Evolutionary conservation across 768 basidiomycete species (phyloP), one percentile per base, ranked within the genome.

Genomic region (Floccularia luteovirens): DNA sequence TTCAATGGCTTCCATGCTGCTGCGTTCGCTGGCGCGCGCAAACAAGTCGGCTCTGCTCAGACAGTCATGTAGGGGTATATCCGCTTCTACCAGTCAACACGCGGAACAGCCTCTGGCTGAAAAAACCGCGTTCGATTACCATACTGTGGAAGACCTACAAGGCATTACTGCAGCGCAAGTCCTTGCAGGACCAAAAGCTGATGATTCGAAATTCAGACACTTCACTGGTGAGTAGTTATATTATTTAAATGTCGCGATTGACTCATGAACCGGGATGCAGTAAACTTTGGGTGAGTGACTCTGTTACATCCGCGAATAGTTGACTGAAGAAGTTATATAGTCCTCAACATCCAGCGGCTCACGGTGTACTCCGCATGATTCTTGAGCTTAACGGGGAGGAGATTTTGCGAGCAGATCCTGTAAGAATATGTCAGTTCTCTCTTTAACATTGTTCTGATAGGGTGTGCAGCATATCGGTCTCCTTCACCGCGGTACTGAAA

Each of bases 341-440:
- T 46, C 94, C 94, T 39, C 94, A 99, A 59, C 94, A 99, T 69
- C 94, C 94, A 41, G 96, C 96, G 40, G 96, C 96, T 12, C 96
- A 99, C 60, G 96, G 96, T 56, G 96, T 99, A 61, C 75, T 99
- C 28, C 86, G 96, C 43, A 76, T 99, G 71, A 99, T 99, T 58
- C 66, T 99, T 39, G 96, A 99, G 62, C 67, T 99, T 51, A 98
- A 98, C 55, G 94, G 94, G 50, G 94, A 99, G 62, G 92, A 91
- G 63, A 88, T 92, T 53, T 69, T 91, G 31, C 79, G 89, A 28
- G 79, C 84, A 5, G 90, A 90, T 58, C 87, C 89, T 14, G 86
- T 87, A n/a, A n/a, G n/a, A n/a, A n/a, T n/a, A 48, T 34, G 79
- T 67, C 23, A 31, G 20, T 43, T 24, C 0, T 21, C 42, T 24